Evolutionary conservation across 2,329 filamentous ascomycete species (phyloP).

Genomic region (Huntiella omanensis): DNA sequence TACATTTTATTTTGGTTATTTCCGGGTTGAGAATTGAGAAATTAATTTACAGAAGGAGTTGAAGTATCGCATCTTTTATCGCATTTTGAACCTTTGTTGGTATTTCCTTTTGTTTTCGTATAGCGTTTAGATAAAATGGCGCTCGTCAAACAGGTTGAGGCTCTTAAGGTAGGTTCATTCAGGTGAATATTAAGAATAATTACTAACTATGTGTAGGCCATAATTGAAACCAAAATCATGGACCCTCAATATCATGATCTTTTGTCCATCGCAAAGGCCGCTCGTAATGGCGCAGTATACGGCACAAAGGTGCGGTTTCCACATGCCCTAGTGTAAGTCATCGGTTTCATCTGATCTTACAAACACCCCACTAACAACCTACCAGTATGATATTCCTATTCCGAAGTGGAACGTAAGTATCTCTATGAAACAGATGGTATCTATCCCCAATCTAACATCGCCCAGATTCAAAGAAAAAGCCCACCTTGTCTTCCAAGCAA

Average conservation of each 20-base stretch:
- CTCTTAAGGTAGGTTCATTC: conserved; percentile 4
- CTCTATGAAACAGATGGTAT: not conserved
- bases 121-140: not conserved
- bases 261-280: conserved; percentile 72
- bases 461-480: conserved; percentile 53
- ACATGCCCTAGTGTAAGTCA: conserved; percentile 63
- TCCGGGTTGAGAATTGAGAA: not conserved
- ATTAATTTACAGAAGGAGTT: too few species aligned
- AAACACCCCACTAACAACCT: conserved; percentile 4
- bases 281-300: conserved; percentile 93
- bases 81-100: too few species aligned
- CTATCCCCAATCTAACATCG: not conserved
- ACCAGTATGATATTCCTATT: conserved; percentile 87
- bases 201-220: conserved; percentile 28
- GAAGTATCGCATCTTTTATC: too few species aligned
- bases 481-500: conserved; percentile 63
- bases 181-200: not conserved
- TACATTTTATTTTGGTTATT: not conserved
- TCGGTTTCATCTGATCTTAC: not conserved
- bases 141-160: conserved; percentile 5
- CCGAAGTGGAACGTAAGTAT: conserved; percentile 64
- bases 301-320: conserved; percentile 96
- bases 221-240: conserved; percentile 57
- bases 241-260: conserved; percentile 73
- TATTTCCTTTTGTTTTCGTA: not conserved